A percentile compares a stretch with the other conserved stretches of the same genome.
These are phyloP conservation scores for Mangifera indica DNA, from an alignment of 345 rosid species.

Conservation along the genomic window DNA sequence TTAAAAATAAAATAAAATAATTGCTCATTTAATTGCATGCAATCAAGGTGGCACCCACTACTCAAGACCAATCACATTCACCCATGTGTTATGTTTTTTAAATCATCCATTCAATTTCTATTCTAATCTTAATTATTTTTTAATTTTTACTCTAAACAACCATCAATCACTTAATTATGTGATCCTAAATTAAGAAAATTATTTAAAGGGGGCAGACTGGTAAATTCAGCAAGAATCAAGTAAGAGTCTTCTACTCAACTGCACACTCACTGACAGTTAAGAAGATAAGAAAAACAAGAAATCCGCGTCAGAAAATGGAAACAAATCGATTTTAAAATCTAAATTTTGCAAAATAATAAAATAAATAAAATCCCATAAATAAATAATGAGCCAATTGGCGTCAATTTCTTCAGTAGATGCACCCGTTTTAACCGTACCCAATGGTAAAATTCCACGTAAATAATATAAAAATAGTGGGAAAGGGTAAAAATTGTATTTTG, in stretches of 20 bases:
- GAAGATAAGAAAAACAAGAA: not conserved
- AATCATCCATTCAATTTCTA: no score
- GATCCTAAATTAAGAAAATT: no score
- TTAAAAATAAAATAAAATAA: no score
- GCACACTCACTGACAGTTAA: not conserved
- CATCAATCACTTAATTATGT: no score
- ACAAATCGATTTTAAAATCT: no score
- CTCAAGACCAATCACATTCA: not conserved
- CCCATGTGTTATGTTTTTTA: not conserved
- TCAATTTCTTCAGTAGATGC: not conserved
- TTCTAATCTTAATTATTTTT: no score
- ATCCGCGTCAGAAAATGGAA: not conserved
- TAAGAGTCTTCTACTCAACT: no score
- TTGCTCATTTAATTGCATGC: not conserved
- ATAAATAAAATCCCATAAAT: no score
- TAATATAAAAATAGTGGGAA: not conserved
- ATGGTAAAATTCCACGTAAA: constrained; percentile 4
- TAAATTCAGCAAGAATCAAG: no score
- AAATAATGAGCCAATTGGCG: not conserved
- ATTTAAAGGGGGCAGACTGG: no score
- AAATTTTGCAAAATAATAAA: no score
- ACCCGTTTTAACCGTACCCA: not conserved
- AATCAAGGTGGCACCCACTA: not conserved
- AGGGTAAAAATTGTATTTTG: not conserved
- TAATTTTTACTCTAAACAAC: no score